These are phyloP conservation scores for Salix arbutifolia DNA, from an alignment of 345 rosid species.

Conservation along the genomic window DNA sequence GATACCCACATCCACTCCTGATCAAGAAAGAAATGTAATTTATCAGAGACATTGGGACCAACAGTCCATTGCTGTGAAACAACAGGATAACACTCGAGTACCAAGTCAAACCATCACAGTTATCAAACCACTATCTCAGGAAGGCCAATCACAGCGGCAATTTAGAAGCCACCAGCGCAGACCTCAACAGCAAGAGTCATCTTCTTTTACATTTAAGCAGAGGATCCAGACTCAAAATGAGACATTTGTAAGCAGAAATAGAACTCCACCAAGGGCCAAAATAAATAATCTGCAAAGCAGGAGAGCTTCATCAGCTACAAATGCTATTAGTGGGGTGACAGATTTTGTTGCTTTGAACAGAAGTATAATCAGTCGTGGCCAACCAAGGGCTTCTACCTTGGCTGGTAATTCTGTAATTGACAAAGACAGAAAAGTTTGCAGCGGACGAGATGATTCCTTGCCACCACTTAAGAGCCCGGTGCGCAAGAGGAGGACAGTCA, in stretches of 20 bases:
- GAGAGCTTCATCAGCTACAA: slow-evolving; percentile 38
- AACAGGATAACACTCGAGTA: slow-evolving; percentile 13
- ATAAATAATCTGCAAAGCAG: slow-evolving; percentile 34
- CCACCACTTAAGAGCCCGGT: slow-evolving; percentile 38
- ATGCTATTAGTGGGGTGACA: slow-evolving; percentile 38
- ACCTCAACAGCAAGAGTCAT: slow-evolving; percentile 41
- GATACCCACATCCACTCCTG: slow-evolving; percentile 8
- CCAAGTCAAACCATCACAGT: slow-evolving; percentile 17
- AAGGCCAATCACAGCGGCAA: slow-evolving; percentile 22
- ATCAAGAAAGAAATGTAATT: slow-evolving; percentile 32
- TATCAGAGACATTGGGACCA: slow-evolving; percentile 33
- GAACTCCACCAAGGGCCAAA: slow-evolving; percentile 36
- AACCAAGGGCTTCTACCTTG: slow-evolving; percentile 34
- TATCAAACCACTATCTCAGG: slow-evolving; percentile 24
- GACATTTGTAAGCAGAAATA: slow-evolving; percentile 33
- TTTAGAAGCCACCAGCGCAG: slow-evolving; percentile 28
- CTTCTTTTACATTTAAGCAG: slow-evolving; percentile 19
- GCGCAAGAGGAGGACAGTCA: slow-evolving; percentile 51
- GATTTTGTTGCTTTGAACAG: slow-evolving; percentile 61
- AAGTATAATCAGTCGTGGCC: slow-evolving; percentile 42
- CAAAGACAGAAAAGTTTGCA: slow-evolving; percentile 34
- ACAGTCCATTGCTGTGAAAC: slow-evolving; percentile 14
- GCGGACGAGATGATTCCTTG: slow-evolving; percentile 38
- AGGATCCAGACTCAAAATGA: slow-evolving; percentile 26
- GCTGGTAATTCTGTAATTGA: slow-evolving; percentile 29